A percentile compares a stretch with the other conserved stretches of the same genome.
Conservation (phyloP, 352 stramenopile genomes). For the Aphanomyces astaci region DNA sequence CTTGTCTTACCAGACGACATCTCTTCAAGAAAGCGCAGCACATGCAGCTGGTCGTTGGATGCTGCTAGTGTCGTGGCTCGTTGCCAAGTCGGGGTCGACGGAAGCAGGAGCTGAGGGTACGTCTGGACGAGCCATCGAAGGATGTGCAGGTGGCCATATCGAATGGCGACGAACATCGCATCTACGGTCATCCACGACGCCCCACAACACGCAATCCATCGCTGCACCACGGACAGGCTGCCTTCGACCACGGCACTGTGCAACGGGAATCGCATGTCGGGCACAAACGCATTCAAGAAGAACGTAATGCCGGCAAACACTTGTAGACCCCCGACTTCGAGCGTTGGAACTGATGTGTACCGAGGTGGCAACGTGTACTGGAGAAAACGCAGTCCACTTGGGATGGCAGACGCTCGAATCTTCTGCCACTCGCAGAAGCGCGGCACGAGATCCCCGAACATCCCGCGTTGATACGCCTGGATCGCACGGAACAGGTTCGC, state of each 20-base stretch:
- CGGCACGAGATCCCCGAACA: constrained; percentile 5
- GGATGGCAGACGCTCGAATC: background rate
- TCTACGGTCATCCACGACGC: background rate
- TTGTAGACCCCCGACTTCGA: background rate
- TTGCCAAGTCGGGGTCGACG: too few species aligned
- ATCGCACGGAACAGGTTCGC: background rate
- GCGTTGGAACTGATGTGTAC: background rate
- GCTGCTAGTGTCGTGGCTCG: too few species aligned
- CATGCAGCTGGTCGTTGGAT: too few species aligned
- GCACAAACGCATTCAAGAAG: constrained; percentile 6
- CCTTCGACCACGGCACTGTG: constrained; percentile 14
- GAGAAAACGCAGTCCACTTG: background rate
- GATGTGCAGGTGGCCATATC: background rate
- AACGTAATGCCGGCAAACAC: constrained; percentile 8
- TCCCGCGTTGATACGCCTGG: background rate
- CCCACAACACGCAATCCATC: background rate
- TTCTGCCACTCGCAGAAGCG: background rate
- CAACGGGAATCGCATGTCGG: constrained; percentile 11
- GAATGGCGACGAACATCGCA: constrained; percentile 4
- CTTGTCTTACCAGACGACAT: too few species aligned
- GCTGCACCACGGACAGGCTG: background rate
- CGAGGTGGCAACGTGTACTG: constrained; percentile 5
- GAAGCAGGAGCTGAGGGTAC: too few species aligned
- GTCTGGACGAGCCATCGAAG: background rate
- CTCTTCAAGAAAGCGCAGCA: too few species aligned